These are phyloP conservation scores for Apiospora malaysiana DNA, from an alignment of 2,329 filamentous ascomycete genomes.

Conservation along the genomic window DNA sequence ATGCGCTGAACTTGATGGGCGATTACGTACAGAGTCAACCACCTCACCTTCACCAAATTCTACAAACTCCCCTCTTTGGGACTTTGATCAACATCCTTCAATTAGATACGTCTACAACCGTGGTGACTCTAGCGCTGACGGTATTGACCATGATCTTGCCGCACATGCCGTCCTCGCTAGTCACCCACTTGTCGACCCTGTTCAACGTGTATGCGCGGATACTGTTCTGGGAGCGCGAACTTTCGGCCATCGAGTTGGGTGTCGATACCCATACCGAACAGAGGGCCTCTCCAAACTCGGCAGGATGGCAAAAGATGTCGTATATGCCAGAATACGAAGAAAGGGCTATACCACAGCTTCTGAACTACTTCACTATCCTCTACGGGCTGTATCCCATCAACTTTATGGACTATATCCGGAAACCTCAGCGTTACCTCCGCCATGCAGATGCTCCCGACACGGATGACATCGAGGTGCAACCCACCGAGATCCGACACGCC, in stretches of 20 bases:
- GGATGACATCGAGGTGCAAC: slow-evolving; percentile 79
- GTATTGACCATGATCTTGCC: slow-evolving; percentile 82
- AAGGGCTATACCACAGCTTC: slow-evolving; percentile 67
- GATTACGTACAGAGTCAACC: slow-evolving; percentile 77
- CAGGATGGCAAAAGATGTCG: slow-evolving; percentile 68
- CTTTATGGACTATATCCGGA: slow-evolving; percentile 85
- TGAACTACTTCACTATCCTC: slow-evolving; percentile 80
- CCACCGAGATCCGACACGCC: slow-evolving; percentile 75
- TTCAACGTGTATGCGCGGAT: slow-evolving; percentile 84
- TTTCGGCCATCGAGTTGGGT: slow-evolving; percentile 46
- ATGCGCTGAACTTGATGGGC: slow-evolving; percentile 70
- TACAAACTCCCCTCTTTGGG: slow-evolving; percentile 74
- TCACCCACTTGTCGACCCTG: slow-evolving; percentile 71
- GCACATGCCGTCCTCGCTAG: slow-evolving; percentile 76
- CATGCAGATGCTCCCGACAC: slow-evolving; percentile 72
- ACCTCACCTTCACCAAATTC: slow-evolving; percentile 77
- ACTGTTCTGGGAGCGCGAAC: slow-evolving; percentile 75
- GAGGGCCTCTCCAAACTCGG: slow-evolving; percentile 37
- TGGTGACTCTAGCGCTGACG: slow-evolving; percentile 77
- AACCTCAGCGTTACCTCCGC: slow-evolving; percentile 78
- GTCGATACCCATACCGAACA: slow-evolving; percentile 47
- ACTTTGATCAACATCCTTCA: slow-evolving; percentile 77
- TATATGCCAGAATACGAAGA: slow-evolving; percentile 68
- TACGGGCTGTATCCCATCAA: slow-evolving; percentile 87
- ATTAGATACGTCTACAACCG: slow-evolving; percentile 77